Evolutionary conservation across 305 asterid species (phyloP).

Genomic region (Ilex paraguariensis): DNA sequence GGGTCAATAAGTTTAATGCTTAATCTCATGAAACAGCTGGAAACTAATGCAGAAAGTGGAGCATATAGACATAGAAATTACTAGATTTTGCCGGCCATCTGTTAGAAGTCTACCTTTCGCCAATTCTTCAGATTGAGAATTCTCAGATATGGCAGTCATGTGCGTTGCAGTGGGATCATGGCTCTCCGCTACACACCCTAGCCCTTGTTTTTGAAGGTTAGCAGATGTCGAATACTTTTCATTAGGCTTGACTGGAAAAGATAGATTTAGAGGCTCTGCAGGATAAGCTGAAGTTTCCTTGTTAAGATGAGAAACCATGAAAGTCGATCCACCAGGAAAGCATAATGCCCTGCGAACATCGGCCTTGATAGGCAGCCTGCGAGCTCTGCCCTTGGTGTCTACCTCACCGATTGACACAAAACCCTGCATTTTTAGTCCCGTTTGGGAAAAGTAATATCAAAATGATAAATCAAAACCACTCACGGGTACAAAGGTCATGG

Average conservation of each 20-base stretch:
- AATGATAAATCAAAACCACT: not conserved
- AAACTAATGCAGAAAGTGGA: not conserved
- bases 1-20: not conserved
- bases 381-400: conserved; percentile 62
- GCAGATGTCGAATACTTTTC: conserved; percentile 18
- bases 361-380: conserved; percentile 69
- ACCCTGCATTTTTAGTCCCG: conserved; percentile 39
- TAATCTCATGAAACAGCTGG: not conserved
- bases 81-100: conserved; percentile 26
- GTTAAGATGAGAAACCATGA: conserved; percentile 64
- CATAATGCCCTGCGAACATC: conserved; percentile 75
- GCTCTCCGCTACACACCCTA: conserved; percentile 16
- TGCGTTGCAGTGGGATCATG: conserved; percentile 26
- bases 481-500: not conserved
- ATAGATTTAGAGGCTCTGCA: conserved; percentile 22
- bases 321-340: conserved; percentile 88
- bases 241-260: conserved; percentile 30
- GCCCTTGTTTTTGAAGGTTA: conserved; percentile 24
- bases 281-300: conserved; percentile 28
- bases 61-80: not conserved
- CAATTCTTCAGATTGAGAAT: conserved; percentile 26
- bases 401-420: conserved; percentile 79
- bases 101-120: conserved; percentile 17
- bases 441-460: no score
- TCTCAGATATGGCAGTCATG: conserved; percentile 16